Base-by-base conservation (phyloP, 768 basidiomycete species). In the Boletus subparvulus region DNA sequence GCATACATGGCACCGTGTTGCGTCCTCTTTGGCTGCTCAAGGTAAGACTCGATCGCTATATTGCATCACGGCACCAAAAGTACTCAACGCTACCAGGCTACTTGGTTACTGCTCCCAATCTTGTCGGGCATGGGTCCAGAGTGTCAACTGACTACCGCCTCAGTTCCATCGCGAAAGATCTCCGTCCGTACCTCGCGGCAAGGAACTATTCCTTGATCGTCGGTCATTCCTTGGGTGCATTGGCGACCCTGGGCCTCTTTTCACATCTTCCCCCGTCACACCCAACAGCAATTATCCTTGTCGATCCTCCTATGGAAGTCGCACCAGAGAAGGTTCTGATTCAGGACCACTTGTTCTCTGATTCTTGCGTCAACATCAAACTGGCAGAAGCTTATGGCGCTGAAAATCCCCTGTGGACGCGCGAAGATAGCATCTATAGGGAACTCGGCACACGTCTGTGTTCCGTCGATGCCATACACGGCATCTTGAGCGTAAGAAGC, bases 71-170 rank as follows among this genome's bases (percentile, higher is more conserved):
- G 2, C 7, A 39, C n/a, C 37, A 9, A 7, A 17, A 50, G n/a
- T 28, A 28, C 26, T 28, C 26, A 6, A 28, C 6, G 5, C 17
- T 0, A 16, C 11, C 52, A 69, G 67, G 67, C 1, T 69, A 65
- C 56, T 47, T 59, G 0, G 65, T 69, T 4, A 63, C 54, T 9
- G 63, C 68, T 28, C 68, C 68, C n/a, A 58, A 67, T 26, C 57
- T 65, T 39, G 2, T 60, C 6, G 63, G 68, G 3, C 65, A 69
- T 24, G 42, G 17, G 6, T 59, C 21, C n/a, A 54, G 65, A 44
- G 48, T 39, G 13, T 55, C 56, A 5, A 14, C 42, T 0, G 63
- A 69, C 43, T 67, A 59, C 36, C 47, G 9, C 12, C 8, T 63
- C 19, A 35, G 21, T 13, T 36, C 63, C 26, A 52, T 67, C 12